Evolutionary conservation across 257 asterid species (phyloP).

Genomic region (Nicotiana paniculata): DNA sequence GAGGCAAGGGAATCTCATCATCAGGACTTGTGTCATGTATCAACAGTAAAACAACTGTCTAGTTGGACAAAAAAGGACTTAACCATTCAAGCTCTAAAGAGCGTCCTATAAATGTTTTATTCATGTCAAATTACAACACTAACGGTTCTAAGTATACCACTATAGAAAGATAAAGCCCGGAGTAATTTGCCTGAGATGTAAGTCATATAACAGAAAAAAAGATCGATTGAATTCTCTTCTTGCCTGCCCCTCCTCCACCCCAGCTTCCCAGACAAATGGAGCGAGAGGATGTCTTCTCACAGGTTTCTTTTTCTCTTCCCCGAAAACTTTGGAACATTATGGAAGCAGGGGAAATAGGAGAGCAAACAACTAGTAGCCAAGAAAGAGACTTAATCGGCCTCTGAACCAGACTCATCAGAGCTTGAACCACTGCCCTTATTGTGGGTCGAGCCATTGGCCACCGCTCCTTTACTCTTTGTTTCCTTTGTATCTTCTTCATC

Average conservation of each 20-base stretch:
- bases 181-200: not conserved
- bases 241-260: not conserved
- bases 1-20: no score
- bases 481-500: slow-evolving; percentile 71
- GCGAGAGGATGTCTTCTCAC: not conserved
- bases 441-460: slow-evolving; percentile 51
- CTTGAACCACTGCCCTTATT: slow-evolving; percentile 30
- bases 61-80: not conserved
- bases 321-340: not conserved
- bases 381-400: slow-evolving; percentile 31
- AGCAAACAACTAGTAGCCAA: not conserved
- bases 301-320: not conserved
- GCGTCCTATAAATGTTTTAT: not conserved
- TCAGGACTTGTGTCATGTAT: no score
- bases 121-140: not conserved
- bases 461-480: slow-evolving; percentile 33
- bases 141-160: not conserved
- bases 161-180: not conserved
- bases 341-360: not conserved
- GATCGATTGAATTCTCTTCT: not conserved
- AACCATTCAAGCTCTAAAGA: not conserved
- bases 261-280: not conserved
- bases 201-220: not conserved
- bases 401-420: slow-evolving; percentile 65
- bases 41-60: not conserved